These are phyloP conservation scores for Tranzscheliella williamsii DNA, from an alignment of 1,284 basidiomycete genomes.

Conservation along the genomic window DNA sequence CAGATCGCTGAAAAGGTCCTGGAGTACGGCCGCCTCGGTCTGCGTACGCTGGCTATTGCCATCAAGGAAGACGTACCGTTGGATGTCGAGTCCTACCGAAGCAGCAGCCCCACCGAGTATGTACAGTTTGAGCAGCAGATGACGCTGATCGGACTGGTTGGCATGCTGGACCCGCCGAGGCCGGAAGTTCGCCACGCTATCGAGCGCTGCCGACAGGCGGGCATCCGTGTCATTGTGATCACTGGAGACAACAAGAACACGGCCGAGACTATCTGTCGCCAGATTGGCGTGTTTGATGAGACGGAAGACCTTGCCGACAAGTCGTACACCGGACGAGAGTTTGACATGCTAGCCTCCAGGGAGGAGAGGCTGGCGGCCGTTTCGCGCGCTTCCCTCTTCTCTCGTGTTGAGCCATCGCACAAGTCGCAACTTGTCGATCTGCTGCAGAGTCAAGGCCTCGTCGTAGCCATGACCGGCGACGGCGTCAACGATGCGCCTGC, in stretches of 20 bases:
- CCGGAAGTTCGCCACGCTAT: constrained; percentile 88
- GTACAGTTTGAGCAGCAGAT: constrained; percentile 77
- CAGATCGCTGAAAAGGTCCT: constrained; percentile 71
- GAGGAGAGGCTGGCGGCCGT: constrained; percentile 83
- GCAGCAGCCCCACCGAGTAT: constrained; percentile 71
- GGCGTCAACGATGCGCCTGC: constrained; percentile 64
- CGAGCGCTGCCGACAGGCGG: constrained; percentile 85
- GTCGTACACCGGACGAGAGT: constrained; percentile 90
- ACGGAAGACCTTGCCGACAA: constrained; percentile 70
- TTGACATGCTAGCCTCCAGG: constrained; percentile 74
- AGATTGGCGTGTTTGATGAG: constrained; percentile 82
- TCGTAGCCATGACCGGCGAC: constrained; percentile 83
- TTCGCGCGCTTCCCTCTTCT: constrained; percentile 83
- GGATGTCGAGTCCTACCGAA: constrained; percentile 68
- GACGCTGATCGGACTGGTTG: constrained; percentile 91
- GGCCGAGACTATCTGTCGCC: constrained; percentile 92
- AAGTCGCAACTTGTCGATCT: constrained; percentile 94
- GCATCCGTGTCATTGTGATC: constrained; percentile 94
- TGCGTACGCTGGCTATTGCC: constrained; percentile 89
- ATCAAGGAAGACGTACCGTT: constrained; percentile 71
- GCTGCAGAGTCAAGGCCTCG: constrained; percentile 85
- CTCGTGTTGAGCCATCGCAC: constrained; percentile 90
- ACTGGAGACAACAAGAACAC: constrained; percentile 99
- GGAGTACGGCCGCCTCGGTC: constrained; percentile 77
- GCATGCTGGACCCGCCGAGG: constrained; percentile 96